These are phyloP conservation scores for Colletotrichum echinochloae DNA, from an alignment of 2,329 filamentous ascomycete genomes.

Conservation along the genomic window DNA sequence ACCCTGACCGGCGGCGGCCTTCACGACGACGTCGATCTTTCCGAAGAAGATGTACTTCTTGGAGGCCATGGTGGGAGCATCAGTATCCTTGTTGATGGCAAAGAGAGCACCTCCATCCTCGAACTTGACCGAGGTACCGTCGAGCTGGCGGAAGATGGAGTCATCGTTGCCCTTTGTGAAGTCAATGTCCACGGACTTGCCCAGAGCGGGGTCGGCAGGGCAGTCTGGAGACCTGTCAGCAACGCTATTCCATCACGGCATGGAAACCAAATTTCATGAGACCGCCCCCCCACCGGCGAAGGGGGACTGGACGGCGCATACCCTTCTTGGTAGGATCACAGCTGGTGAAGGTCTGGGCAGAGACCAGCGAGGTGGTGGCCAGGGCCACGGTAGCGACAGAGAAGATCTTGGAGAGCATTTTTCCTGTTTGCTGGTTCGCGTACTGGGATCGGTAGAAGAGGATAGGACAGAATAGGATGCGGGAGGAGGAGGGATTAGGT, in stretches of 20 bases:
- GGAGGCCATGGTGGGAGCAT: conserved; percentile 79
- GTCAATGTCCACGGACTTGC: conserved; percentile 73
- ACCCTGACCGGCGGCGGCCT: conserved; percentile 83
- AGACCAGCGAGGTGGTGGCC: conserved; percentile 61
- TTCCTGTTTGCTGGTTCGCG: conserved; percentile 1
- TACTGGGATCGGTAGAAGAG: neutral
- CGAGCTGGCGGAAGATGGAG: conserved; percentile 60
- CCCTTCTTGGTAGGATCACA: conserved; percentile 68
- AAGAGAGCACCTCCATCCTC: conserved; percentile 63
- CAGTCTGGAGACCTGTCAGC: conserved; percentile 63
- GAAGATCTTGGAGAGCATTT: conserved; percentile 54
- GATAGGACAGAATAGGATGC: neutral
- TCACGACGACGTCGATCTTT: conserved; percentile 81
- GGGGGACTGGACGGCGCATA: conserved; percentile 45
- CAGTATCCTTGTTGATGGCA: conserved; percentile 74
- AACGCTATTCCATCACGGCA: neutral
- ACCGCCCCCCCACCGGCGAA: neutral
- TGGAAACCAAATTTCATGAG: neutral
- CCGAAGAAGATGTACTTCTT: conserved; percentile 98
- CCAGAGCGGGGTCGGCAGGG: conserved; percentile 81
- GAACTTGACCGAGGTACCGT: conserved; percentile 63
- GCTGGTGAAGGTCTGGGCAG: conserved; percentile 67
- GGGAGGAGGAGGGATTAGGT: neutral
- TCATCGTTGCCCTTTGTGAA: conserved; percentile 81
- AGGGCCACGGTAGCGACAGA: conserved; percentile 61